Percentiles rank a stretch among this genome's conserved stretches.
Evolutionary conservation across 1,139 yeast genomes (phyloP).

Genomic region (Suhomyces maxii): DNA sequence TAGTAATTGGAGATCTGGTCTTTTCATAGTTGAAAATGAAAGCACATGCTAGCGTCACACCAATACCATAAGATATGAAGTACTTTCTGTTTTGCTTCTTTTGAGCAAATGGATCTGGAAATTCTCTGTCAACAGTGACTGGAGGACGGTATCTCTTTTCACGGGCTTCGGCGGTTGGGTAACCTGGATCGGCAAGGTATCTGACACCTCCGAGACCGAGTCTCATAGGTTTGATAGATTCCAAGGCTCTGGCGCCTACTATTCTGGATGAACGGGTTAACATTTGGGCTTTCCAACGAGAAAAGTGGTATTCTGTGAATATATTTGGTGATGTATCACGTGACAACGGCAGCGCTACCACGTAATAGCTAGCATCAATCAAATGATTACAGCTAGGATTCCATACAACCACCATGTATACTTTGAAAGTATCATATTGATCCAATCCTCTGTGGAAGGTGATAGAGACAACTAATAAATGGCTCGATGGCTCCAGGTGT

Average conservation of each 20-base stretch:
- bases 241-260: background rate
- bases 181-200: background rate
- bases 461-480: too few species aligned
- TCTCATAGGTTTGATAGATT: background rate
- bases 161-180: background rate
- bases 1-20: constrained; percentile 80
- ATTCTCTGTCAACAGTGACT: constrained; percentile 61
- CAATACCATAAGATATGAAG: constrained; percentile 60
- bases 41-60: constrained; percentile 64
- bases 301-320: background rate
- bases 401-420: too few species aligned
- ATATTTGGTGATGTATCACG: background rate
- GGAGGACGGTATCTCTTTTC: constrained; percentile 23
- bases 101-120: constrained; percentile 73
- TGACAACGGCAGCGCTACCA: too few species aligned
- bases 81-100: constrained; percentile 51
- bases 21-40: constrained; percentile 90
- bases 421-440: too few species aligned
- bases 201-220: background rate
- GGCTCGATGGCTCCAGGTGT: too few species aligned
- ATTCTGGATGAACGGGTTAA: constrained; percentile 4
- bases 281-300: constrained; percentile 1
- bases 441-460: too few species aligned
- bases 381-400: too few species aligned
- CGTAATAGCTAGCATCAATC: too few species aligned